Evolutionary conservation across 768 basidiomycete genomes (phyloP).

Genomic region (Peribolospora kevripleyi): DNA sequence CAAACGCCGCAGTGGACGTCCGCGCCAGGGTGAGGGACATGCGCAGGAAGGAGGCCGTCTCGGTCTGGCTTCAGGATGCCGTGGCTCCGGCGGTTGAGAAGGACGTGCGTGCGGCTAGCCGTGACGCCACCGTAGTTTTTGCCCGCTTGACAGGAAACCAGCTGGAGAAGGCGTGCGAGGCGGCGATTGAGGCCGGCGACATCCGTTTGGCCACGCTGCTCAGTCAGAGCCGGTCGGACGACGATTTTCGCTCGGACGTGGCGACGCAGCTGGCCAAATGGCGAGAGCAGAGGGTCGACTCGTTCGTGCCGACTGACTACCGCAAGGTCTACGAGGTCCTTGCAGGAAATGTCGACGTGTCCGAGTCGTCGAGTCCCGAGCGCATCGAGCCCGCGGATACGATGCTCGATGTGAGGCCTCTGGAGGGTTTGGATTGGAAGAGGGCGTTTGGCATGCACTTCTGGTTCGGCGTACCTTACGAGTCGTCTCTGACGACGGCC

Average conservation of each 20-base stretch:
- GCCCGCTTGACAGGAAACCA: conserved; percentile 66
- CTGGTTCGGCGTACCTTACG: conserved; percentile 39
- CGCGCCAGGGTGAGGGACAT: conserved; percentile 36
- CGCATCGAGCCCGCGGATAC: conserved; percentile 30
- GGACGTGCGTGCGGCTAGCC: conserved; percentile 24
- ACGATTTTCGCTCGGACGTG: conserved; percentile 46
- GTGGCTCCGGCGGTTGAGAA: conserved; percentile 47
- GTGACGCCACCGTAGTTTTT: conserved; percentile 35
- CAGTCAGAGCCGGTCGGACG: conserved; percentile 42
- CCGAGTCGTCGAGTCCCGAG: conserved; percentile 27
- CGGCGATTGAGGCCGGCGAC: conserved; percentile 48
- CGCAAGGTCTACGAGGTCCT: conserved; percentile 64
- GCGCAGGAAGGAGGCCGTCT: conserved; percentile 52
- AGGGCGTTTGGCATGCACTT: conserved; percentile 67
- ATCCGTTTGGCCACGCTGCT: conserved; percentile 70
- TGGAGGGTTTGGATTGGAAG: conserved; percentile 73
- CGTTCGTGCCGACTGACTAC: conserved; percentile 39
- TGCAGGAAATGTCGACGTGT: conserved; percentile 42
- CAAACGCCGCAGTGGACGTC: conserved; percentile 34
- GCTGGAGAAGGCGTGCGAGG: conserved; percentile 52
- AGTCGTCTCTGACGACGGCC: conserved; percentile 1
- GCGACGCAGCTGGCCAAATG: conserved; percentile 54
- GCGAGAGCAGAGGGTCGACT: conserved; percentile 49
- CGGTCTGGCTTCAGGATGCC: conserved; percentile 56
- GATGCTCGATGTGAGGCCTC: conserved; percentile 31